Conservation (phyloP, 345 rosid species). For the Clausena lansium region DNA sequence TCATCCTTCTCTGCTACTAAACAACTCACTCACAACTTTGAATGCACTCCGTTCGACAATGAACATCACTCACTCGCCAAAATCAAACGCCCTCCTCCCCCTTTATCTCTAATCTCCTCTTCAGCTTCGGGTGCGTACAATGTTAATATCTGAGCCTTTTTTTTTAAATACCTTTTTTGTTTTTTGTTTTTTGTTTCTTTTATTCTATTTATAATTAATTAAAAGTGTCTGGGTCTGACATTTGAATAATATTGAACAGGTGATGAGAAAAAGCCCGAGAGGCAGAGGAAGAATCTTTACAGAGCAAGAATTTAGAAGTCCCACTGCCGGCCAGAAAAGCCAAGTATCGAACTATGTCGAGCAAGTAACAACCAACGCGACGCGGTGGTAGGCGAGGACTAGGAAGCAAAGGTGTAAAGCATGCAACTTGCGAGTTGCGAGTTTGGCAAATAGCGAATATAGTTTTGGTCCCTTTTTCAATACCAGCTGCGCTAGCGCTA, state of each 20-base stretch:
- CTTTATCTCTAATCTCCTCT: neutral
- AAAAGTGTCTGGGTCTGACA: slow-evolving; percentile 2
- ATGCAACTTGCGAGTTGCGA: neutral
- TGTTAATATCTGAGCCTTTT: too few species aligned
- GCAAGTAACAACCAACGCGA: neutral
- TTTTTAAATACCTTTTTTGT: neutral
- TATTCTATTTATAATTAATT: neutral
- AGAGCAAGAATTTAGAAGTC: slow-evolving; percentile 20
- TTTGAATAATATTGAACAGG: slow-evolving; percentile 32
- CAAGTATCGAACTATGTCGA: neutral
- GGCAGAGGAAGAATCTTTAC: slow-evolving; percentile 77
- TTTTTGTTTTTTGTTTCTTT: neutral
- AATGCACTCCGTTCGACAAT: slow-evolving; percentile 6
- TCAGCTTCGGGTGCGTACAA: slow-evolving; percentile 35
- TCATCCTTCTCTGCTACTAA: slow-evolving; percentile 23
- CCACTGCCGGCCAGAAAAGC: neutral
- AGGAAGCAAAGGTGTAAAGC: neutral
- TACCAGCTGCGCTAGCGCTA: neutral
- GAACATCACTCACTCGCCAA: slow-evolving; percentile 8
- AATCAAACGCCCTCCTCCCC: slow-evolving; percentile 22
- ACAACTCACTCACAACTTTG: slow-evolving; percentile 15
- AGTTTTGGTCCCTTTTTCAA: too few species aligned
- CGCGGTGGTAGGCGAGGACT: neutral
- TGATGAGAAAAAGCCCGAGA: slow-evolving; percentile 47
- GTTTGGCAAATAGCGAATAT: neutral